Conservation (phyloP, 129 eudicot species). For the Dittrichia graveolens region DNA sequence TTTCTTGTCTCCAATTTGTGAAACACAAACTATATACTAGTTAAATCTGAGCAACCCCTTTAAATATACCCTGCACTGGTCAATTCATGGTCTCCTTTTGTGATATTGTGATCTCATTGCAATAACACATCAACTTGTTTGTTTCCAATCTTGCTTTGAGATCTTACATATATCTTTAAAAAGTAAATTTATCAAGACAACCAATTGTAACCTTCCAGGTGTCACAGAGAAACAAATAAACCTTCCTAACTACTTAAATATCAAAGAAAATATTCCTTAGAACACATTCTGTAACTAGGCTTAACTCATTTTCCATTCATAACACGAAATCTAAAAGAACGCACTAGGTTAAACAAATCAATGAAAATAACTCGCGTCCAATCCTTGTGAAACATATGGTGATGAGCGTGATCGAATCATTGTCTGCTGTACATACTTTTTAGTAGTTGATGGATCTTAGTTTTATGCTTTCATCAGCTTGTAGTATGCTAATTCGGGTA, state of each 20-base stretch:
- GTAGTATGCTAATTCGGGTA: slow-evolving; percentile 48
- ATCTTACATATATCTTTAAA: slow-evolving; percentile 20
- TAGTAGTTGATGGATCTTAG: slow-evolving; percentile 14
- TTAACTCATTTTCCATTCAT: slow-evolving; percentile 31
- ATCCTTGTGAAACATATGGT: slow-evolving; percentile 39
- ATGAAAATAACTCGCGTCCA: slow-evolving; percentile 42
- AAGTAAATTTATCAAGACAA: slow-evolving; percentile 13
- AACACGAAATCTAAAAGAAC: slow-evolving; percentile 28
- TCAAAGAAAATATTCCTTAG: slow-evolving; percentile 25
- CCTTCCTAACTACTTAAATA: slow-evolving; percentile 16
- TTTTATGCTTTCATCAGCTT: slow-evolving; percentile 38
- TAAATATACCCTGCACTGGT: slow-evolving; percentile 37
- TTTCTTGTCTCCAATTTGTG: slow-evolving; percentile 38
- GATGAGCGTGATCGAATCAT: slow-evolving; percentile 11
- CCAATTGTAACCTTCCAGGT: slow-evolving; percentile 24
- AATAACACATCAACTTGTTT: slow-evolving; percentile 21
- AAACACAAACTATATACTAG: slow-evolving; percentile 25
- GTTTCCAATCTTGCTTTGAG: slow-evolving; percentile 18
- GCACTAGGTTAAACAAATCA: slow-evolving; percentile 32
- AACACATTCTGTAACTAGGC: slow-evolving; percentile 24
- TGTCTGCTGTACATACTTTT: slow-evolving; percentile 13
- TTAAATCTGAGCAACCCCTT: slow-evolving; percentile 26
- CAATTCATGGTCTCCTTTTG: slow-evolving; percentile 36
- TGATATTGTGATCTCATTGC: slow-evolving; percentile 48
- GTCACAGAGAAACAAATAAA: slow-evolving; percentile 25